Base-by-base conservation (phyloP, 2,329 filamentous ascomycete species). In the Neoascochyta sp. region DNA sequence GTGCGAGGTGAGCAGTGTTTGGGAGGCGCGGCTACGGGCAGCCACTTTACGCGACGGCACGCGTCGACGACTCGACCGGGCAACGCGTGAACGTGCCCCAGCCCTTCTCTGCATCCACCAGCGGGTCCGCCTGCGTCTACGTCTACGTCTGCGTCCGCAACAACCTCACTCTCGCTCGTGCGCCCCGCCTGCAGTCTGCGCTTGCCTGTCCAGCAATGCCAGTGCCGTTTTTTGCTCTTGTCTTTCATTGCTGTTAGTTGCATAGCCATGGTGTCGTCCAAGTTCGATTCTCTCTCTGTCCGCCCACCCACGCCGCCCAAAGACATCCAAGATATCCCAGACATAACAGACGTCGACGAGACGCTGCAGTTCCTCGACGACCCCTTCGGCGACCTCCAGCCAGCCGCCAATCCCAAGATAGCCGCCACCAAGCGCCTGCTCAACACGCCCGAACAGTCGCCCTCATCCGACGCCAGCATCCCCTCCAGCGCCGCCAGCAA, bases 231-330 rank as follows among this genome's bases (percentile, higher is more conserved):
- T 32, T 23, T 43, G 29, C 29, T 31, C 41, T 42, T 43, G n/a
- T 47, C 40, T 36, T 43, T 47, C 36, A 15, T 43, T 43, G 39
- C 34, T 29, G 37, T 31, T 50, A 41, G 32, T 47, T 44, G 31
- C 58, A 59, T 62, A 55, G 60, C 57, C 52, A 64, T 64, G 62
- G 58, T 61, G 49, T 59, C 56, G 39, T 58, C 57, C 36, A 52
- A 54, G 30, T 64, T 74, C 48, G 62, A 69, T 34, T 60, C 62
- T 31, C 60, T 75, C 45, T 66, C 70, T 50, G 60, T 64, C 57
- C 70, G 71, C 49, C 74, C 73, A 39, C 74, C 74, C 11, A 78
- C 73, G 50, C 74, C 75, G 45, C 75, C 74, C 20, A 69, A 68
- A 62, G 70, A 67, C 43, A 34, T 62, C 36, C 37, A 62, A 16